Conservation (phyloP, 176 grass and related monocot genomes). For the Echinochloa phyllopogon region DNA sequence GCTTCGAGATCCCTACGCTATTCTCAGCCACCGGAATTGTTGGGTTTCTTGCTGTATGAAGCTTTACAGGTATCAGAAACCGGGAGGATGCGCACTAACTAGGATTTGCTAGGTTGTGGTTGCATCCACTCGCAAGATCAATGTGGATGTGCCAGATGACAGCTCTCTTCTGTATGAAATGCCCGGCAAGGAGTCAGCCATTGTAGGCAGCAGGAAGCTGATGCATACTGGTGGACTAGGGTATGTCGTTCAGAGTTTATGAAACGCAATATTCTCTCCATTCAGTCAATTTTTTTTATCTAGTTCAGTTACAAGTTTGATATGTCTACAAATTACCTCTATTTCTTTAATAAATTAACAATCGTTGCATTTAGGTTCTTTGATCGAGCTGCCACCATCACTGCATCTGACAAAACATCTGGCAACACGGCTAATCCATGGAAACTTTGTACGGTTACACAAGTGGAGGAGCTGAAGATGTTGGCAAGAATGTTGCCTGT, state of each 20-base stretch:
- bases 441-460: conserved; percentile 54
- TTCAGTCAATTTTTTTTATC: not conserved
- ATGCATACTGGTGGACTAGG: conserved; percentile 31
- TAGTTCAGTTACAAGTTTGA: not conserved
- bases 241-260: not conserved
- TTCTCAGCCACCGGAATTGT: conserved; percentile 36
- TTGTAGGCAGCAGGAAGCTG: conserved; percentile 32
- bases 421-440: not conserved
- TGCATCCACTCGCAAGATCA: conserved; percentile 40
- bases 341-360: not conserved
- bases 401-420: not conserved
- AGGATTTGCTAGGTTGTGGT: conserved; percentile 53
- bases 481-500: conserved; percentile 30
- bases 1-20: conserved; percentile 48
- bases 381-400: conserved; percentile 56
- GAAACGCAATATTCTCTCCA: not conserved
- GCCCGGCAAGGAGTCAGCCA: not conserved
- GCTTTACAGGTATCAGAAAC: conserved; percentile 38
- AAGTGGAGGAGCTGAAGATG: conserved; percentile 70
- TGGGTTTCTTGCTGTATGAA: conserved; percentile 39
- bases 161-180: conserved; percentile 43
- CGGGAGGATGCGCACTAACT: conserved; percentile 43
- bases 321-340: not conserved
- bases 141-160: conserved; percentile 33
- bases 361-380: conserved; percentile 45